A percentile compares a stretch with the other conserved stretches of the same genome.
Conservation (phyloP, 768 basidiomycete genomes). For the Suillus sp. region DNA sequence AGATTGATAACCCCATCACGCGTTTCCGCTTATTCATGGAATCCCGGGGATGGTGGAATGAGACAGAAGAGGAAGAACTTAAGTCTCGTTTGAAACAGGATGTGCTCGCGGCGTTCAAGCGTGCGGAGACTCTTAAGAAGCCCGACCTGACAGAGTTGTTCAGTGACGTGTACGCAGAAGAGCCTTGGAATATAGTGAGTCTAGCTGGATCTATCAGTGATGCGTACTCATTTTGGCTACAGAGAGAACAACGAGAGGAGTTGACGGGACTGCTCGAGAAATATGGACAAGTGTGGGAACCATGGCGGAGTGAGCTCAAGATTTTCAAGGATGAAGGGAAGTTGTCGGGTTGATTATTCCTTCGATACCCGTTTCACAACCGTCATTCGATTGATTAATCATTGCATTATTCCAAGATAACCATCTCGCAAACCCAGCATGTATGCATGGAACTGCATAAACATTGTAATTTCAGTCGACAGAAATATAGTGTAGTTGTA, state of each 20-base stretch:
- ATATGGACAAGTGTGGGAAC: slow-evolving; percentile 85
- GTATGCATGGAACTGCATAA: slow-evolving; percentile 1
- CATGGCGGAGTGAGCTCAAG: slow-evolving; percentile 78
- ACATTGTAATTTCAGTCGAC: slow-evolving; percentile 4
- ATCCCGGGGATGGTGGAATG: slow-evolving; percentile 82
- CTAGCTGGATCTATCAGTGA: slow-evolving; percentile 9
- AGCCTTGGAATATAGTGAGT: slow-evolving; percentile 83
- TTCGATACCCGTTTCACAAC: background rate
- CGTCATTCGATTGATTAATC: background rate
- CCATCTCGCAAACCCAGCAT: slow-evolving; percentile 2
- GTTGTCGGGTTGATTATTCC: slow-evolving; percentile 35
- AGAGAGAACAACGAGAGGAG: slow-evolving; percentile 87
- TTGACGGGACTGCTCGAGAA: slow-evolving; percentile 73
- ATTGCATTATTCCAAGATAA: background rate
- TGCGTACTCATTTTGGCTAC: slow-evolving; percentile 10
- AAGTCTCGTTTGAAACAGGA: slow-evolving; percentile 69
- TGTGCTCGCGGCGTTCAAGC: slow-evolving; percentile 77
- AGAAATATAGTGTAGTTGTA: background rate
- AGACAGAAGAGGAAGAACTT: slow-evolving; percentile 69
- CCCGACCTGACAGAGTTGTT: slow-evolving; percentile 80
- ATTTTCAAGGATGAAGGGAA: slow-evolving; percentile 76
- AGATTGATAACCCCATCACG: slow-evolving; percentile 85
- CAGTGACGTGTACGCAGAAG: slow-evolving; percentile 84
- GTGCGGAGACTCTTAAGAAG: slow-evolving; percentile 70
- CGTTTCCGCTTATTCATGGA: slow-evolving; percentile 88